phyloP scores from a whole-genome alignment of 2,329 filamentous ascomycete species.

The Pezicula carpinea region DNA sequence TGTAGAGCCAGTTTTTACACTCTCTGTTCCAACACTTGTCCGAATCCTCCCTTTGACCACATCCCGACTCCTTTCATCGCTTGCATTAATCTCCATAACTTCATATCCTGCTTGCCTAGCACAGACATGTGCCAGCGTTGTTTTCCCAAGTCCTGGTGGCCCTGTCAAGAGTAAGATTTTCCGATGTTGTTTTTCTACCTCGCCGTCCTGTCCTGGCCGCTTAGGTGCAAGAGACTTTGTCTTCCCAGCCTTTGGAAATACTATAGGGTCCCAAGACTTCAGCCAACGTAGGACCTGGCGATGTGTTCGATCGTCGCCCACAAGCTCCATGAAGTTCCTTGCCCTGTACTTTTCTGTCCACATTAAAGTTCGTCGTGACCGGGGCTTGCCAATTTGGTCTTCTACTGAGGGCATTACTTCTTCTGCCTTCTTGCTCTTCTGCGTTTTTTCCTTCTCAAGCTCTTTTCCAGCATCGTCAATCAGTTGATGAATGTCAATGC shows the following conservation, averaged over 20 bases:
- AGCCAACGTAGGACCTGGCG: constrained; percentile 87
- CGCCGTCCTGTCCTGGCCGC: constrained; percentile 38
- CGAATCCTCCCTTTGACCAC: constrained; percentile 89
- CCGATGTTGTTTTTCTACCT: constrained; percentile 72
- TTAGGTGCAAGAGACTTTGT: constrained; percentile 43
- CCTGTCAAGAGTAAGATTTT: constrained; percentile 90
- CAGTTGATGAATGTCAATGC: constrained; percentile 83
- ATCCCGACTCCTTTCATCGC: constrained; percentile 84
- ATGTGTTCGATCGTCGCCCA: constrained; percentile 92
- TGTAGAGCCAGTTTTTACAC: constrained; percentile 67
- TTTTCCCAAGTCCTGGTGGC: constrained; percentile 91
- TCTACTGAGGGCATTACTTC: constrained; percentile 37
- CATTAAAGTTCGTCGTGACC: constrained; percentile 48
- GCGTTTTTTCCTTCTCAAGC: constrained; percentile 26
- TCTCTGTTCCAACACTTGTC: constrained; percentile 90
- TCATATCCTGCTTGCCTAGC: constrained; percentile 94
- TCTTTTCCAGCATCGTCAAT: constrained; percentile 64
- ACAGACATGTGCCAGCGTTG: constrained; percentile 92
- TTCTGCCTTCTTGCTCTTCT: constrained; percentile 36
- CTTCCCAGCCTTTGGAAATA: constrained; percentile 70
- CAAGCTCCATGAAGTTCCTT: constrained; percentile 83
- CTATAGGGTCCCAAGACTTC: constrained; percentile 87
- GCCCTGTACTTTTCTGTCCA: constrained; percentile 99
- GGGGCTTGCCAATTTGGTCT: constrained; percentile 16
- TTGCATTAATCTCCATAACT: constrained; percentile 95